phyloP scores from a whole-genome alignment of 192 early-diverging fungal species.

The Thoreauomyces humboldtii region DNA sequence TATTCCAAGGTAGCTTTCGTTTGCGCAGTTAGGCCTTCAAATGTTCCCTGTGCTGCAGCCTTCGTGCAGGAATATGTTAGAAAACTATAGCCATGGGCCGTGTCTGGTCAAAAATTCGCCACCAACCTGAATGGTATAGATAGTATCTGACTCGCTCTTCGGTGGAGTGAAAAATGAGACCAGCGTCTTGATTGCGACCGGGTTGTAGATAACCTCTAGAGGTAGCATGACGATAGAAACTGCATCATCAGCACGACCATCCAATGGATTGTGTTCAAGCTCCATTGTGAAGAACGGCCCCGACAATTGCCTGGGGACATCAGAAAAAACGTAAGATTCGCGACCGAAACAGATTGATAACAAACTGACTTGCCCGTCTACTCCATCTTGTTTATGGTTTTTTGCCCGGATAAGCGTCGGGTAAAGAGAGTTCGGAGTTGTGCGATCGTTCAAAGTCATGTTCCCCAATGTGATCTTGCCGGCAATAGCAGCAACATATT shows the following conservation, averaged over 20 bases:
- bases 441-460: conserved; percentile 62
- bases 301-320: conserved; percentile 25
- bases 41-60: conserved; percentile 74
- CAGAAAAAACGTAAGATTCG: no score
- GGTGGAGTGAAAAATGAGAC: conserved; percentile 83
- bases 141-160: conserved; percentile 67
- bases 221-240: conserved; percentile 82
- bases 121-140: conserved; percentile 30
- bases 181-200: conserved; percentile 68
- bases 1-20: conserved; percentile 83
- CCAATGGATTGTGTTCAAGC: conserved; percentile 89
- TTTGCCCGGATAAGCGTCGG: conserved; percentile 43
- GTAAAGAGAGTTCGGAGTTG: conserved; percentile 41
- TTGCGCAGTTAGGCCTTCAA: conserved; percentile 84
- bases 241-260: conserved; percentile 82
- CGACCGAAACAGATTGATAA: no score
- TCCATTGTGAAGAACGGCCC: conserved; percentile 66
- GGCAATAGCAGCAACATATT: conserved; percentile 51
- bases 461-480: conserved; percentile 60
- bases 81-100: neutral
- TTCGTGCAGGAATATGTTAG: conserved; percentile 2
- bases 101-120: conserved; percentile 13
- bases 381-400: conserved; percentile 18
- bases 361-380: neutral
- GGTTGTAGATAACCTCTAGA: conserved; percentile 88